A percentile compares a stretch with the other conserved stretches of the same genome.
Conservation (phyloP, 208 protist genomes). For the Leishmania martiniquensis region DNA sequence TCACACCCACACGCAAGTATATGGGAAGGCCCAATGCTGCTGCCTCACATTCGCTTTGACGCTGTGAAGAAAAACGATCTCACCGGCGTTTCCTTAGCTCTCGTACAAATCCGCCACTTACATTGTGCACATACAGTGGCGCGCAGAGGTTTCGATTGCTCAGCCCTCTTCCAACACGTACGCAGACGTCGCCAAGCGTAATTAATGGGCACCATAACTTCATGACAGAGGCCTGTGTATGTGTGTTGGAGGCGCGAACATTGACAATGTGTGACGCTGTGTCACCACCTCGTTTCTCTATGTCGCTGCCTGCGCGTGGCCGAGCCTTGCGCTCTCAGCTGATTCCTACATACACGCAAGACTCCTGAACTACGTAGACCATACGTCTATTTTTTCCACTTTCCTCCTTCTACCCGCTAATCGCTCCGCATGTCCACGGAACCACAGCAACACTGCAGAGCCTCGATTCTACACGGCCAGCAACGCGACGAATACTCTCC, state of each 20-base stretch:
- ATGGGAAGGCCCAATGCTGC: not conserved
- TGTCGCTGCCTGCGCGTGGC: not conserved
- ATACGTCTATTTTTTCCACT: not conserved
- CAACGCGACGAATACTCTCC: not conserved
- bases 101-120: not conserved
- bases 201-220: not conserved
- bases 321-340: not conserved
- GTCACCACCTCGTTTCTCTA: not conserved
- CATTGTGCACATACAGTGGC: not conserved
- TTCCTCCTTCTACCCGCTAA: not conserved
- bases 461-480: not conserved
- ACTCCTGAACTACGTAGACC: not conserved
- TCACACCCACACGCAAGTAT: not conserved
- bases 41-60: not conserved
- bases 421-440: not conserved
- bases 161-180: not conserved
- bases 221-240: not conserved
- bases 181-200: not conserved
- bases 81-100: not conserved
- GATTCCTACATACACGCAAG: not conserved
- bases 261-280: not conserved
- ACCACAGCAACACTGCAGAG: not conserved
- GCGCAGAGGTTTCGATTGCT: not conserved
- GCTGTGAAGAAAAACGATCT: not conserved
- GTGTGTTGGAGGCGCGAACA: not conserved